Base-by-base conservation (phyloP, 768 basidiomycete species). In the Neoboletus magnificus region DNA sequence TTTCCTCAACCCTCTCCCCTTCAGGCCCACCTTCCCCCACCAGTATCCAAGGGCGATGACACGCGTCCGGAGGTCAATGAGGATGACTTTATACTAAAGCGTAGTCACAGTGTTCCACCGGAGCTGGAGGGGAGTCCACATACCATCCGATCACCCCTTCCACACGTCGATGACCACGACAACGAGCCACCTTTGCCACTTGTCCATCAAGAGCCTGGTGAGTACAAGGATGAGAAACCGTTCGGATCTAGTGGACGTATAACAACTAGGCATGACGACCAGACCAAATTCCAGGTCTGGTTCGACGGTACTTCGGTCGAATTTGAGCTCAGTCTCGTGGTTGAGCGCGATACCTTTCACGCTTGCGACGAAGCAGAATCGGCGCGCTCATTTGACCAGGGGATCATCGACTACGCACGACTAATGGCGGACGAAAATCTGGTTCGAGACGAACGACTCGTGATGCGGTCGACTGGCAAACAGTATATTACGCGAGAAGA, bases 1-100 rank as follows among this genome's bases (percentile, higher is more conserved):
- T 91, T 95, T 64, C 94, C 92, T 29, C 87, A 86, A 59, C 87
- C 84, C 23, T 89, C 90, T 4, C 87, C 88, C 1, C 71, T 84
- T 62, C 80, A 79, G 50, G 59, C 79, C 0, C 74, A 79, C 12
- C 85, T 86, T 63, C 46, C 62, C 15, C 44, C 60, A 33, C 53
- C 65, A 1, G 15, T 43, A 1, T 44, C 57, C 39, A 69, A 57
- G 47, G 57, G 35, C 25, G 60, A 67, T 27, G 52, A 55, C 27
- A 30, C n/a, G 15, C 51, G 40, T 37, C 51, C 44, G 6, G 56
- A 63, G 11, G 33, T 50, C 13, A 55, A 69, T 0, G 63, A 68
- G 8, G 54, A 59, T 9, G 69, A 71, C 2, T 53, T 60, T 13
- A 27, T 62, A 4, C 68, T 75, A 41, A 75, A 74, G 18, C 75